Percentiles rank a stretch among this genome's conserved stretches.
Evolutionary conservation across 2,329 filamentous ascomycete species (phyloP).

Genomic region (Incumbomyces lentus): DNA sequence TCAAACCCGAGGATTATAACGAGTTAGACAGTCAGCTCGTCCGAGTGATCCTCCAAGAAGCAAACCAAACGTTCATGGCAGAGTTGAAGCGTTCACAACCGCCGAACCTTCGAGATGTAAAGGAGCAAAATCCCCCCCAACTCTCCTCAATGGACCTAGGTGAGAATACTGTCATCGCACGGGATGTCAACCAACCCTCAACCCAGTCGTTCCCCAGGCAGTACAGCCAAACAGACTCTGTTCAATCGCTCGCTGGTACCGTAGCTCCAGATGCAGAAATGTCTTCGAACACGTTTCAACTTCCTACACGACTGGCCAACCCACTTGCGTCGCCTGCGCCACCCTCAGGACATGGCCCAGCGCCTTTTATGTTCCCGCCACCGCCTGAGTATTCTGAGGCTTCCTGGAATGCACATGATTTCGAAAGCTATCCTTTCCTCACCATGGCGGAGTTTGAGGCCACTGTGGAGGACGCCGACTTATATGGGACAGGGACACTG

Average conservation of each 20-base stretch:
- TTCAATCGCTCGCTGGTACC: no score
- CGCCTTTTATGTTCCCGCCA: no score
- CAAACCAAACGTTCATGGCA: neutral
- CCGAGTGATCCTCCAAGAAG: conserved; percentile 1
- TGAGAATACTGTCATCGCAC: neutral
- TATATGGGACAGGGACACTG: neutral
- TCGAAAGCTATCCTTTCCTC: neutral
- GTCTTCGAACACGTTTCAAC: no score
- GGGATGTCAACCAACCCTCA: neutral
- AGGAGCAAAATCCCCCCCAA: neutral
- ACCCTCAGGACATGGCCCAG: no score
- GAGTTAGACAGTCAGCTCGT: neutral
- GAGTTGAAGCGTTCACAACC: neutral
- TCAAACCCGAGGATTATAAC: neutral
- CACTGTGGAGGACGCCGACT: neutral
- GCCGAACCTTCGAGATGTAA: neutral
- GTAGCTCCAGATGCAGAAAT: no score
- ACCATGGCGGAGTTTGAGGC: neutral
- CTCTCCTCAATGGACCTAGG: neutral
- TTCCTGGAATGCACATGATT: neutral
- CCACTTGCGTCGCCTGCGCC: no score
- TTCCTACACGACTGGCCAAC: no score
- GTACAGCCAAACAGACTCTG: no score
- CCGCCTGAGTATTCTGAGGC: no score
- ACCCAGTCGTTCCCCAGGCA: no score